Percentiles rank a stretch among this genome's conserved stretches.
Evolutionary conservation across 1,284 basidiomycete species (phyloP).

Genomic region (Trametes polyzona): DNA sequence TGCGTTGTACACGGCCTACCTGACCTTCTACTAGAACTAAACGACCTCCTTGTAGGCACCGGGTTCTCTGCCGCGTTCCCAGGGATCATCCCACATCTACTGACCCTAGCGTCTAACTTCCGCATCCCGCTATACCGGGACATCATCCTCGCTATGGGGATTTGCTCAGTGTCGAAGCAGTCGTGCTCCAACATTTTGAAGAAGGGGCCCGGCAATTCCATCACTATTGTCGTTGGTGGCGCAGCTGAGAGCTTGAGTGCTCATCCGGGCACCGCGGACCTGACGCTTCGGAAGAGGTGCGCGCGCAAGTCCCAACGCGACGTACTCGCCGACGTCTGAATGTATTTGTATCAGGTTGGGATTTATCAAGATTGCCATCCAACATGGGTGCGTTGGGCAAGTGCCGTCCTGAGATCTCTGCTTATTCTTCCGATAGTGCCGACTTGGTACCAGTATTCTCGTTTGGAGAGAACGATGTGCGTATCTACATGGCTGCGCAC

Average conservation of each 20-base stretch:
- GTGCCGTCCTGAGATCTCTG: not conserved
- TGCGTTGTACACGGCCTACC: conserved; percentile 31
- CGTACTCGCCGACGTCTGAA: too few species aligned
- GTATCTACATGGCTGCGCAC: conserved; percentile 33
- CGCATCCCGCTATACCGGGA: conserved; percentile 93
- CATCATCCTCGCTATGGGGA: conserved; percentile 81
- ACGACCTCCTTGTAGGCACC: conserved; percentile 59
- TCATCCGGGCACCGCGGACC: conserved; percentile 92
- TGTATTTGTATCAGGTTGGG: conserved; percentile 58
- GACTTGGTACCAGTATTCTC: conserved; percentile 95
- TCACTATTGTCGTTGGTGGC: conserved; percentile 96
- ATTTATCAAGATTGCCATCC: conserved; percentile 97
- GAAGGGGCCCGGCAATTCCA: conserved; percentile 72
- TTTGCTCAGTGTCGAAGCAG: conserved; percentile 90
- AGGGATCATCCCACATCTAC: conserved; percentile 89
- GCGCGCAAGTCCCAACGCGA: conserved; percentile 15
- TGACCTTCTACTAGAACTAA: not conserved
- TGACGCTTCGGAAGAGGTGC: conserved; percentile 83
- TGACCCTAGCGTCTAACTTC: conserved; percentile 93
- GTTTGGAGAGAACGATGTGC: conserved; percentile 97
- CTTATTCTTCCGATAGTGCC: conserved; percentile 54
- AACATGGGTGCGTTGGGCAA: conserved; percentile 74
- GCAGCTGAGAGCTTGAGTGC: conserved; percentile 94
- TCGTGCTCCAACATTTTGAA: conserved; percentile 91
- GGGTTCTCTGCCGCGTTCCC: conserved; percentile 93